These are phyloP conservation scores for Castanospermum australe DNA, from an alignment of 306 rosid species.

Conservation along the genomic window DNA sequence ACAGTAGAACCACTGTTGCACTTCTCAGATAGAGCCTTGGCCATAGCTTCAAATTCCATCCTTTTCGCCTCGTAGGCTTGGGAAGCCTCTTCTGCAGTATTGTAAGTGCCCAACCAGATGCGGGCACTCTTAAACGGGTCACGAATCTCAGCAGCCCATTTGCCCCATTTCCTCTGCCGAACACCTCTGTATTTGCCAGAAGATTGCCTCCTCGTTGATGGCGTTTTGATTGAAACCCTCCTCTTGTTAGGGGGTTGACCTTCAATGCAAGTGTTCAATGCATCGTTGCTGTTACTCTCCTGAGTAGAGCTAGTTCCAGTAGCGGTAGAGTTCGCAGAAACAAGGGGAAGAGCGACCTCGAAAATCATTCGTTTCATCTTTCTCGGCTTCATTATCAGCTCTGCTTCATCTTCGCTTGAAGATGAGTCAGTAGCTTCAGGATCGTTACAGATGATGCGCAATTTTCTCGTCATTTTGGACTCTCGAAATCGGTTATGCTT, in stretches of 20 bases:
- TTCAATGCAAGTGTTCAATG: neutral
- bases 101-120: slow-evolving; percentile 80
- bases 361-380: slow-evolving; percentile 31
- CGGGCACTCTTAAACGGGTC: slow-evolving; percentile 58
- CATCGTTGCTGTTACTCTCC: slow-evolving; percentile 24
- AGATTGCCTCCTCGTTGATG: slow-evolving; percentile 12
- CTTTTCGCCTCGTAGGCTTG: slow-evolving; percentile 60
- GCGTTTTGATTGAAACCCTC: slow-evolving; percentile 24
- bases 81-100: slow-evolving; percentile 76
- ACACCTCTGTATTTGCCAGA: slow-evolving; percentile 66
- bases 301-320: slow-evolving; percentile 33
- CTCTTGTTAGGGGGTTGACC: slow-evolving; percentile 8
- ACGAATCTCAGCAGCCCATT: slow-evolving; percentile 96
- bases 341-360: slow-evolving; percentile 42
- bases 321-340: neutral
- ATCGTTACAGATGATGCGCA: slow-evolving; percentile 58
- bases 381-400: neutral
- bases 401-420: slow-evolving; percentile 63
- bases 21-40: slow-evolving; percentile 19
- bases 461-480: slow-evolving; percentile 39
- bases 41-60: slow-evolving; percentile 43
- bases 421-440: slow-evolving; percentile 83
- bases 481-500: neutral
- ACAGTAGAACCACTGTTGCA: neutral
- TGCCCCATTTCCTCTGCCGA: slow-evolving; percentile 79